Evolutionary conservation across 176 grass and related monocot species (phyloP).

Genomic region (Calamus simplicifolius): DNA sequence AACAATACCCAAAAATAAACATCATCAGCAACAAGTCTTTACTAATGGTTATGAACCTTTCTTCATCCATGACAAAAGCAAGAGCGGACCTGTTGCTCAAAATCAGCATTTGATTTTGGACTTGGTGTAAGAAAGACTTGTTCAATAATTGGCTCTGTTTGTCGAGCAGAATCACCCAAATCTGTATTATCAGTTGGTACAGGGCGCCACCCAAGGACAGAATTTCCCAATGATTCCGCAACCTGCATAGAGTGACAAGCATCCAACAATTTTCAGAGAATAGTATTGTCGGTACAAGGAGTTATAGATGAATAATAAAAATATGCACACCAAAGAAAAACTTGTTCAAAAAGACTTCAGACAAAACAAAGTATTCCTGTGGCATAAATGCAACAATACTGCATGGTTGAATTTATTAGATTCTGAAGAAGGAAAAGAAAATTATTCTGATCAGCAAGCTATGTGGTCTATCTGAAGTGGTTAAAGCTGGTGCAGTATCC

Average conservation of each 20-base stretch:
- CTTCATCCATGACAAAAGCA: neutral
- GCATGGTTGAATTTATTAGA: no score
- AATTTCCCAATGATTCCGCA: slow-evolving; percentile 66
- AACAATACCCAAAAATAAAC: slow-evolving; percentile 8
- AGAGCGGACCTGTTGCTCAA: slow-evolving; percentile 74
- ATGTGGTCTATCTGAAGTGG: no score
- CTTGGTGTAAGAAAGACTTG: slow-evolving; percentile 83
- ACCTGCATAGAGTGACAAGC: slow-evolving; percentile 29
- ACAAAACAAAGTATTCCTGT: no score
- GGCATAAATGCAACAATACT: no score
- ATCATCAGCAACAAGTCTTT: neutral
- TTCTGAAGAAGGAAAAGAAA: no score
- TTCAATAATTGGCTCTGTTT: slow-evolving; percentile 72
- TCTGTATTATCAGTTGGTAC: slow-evolving; percentile 84
- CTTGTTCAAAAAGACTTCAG: no score
- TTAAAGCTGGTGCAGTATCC: no score
- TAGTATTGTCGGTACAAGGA: no score
- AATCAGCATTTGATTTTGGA: slow-evolving; percentile 39
- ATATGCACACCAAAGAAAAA: no score
- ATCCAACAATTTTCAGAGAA: no score
- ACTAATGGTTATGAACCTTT: neutral
- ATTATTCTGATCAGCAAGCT: no score
- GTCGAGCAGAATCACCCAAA: slow-evolving; percentile 65
- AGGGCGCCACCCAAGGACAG: slow-evolving; percentile 77
- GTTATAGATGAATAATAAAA: no score